Conservation (phyloP, 1,139 yeast genomes). For the Kazachstania sp. region DNA sequence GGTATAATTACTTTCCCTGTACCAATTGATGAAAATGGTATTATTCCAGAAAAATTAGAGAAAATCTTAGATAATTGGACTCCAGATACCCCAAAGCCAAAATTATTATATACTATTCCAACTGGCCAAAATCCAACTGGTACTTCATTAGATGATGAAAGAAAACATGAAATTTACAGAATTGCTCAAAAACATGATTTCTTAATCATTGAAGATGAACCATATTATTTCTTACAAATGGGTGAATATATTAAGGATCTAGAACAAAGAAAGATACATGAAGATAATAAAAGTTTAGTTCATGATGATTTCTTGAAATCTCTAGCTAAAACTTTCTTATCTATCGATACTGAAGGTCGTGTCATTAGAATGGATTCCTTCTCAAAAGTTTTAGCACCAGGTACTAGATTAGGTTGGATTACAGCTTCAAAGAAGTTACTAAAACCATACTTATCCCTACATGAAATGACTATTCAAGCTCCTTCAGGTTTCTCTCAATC, state of each 20-base stretch:
- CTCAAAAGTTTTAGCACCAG: slow-evolving; percentile 91
- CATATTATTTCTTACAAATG: slow-evolving; percentile 90
- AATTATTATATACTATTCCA: slow-evolving; percentile 73
- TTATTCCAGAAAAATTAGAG: slow-evolving; percentile 66
- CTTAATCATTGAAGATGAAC: slow-evolving; percentile 85
- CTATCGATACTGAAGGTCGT: slow-evolving; percentile 80
- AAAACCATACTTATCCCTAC: slow-evolving; percentile 62
- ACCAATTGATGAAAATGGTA: slow-evolving; percentile 71
- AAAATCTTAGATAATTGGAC: slow-evolving; percentile 63
- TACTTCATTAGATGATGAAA: slow-evolving; percentile 58
- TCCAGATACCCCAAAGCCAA: slow-evolving; percentile 58
- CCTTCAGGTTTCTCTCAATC: slow-evolving; percentile 80
- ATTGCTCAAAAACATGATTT: slow-evolving; percentile 78
- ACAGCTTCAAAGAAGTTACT: slow-evolving; percentile 61
- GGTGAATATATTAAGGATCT: slow-evolving; percentile 43
- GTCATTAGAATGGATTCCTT: slow-evolving; percentile 85
- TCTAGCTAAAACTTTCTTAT: slow-evolving; percentile 69
- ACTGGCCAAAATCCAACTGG: slow-evolving; percentile 98
- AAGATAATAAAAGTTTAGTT: slow-evolving; percentile 29
- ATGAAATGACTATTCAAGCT: slow-evolving; percentile 75
- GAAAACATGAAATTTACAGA: slow-evolving; percentile 63
- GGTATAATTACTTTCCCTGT: slow-evolving; percentile 66
- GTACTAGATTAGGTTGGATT: slow-evolving; percentile 85
- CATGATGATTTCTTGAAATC: slow-evolving; percentile 56
- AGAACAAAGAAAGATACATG: slow-evolving; percentile 29